Base-by-base conservation (phyloP, 1,284 basidiomycete species). In the Pterulicium gracile region DNA sequence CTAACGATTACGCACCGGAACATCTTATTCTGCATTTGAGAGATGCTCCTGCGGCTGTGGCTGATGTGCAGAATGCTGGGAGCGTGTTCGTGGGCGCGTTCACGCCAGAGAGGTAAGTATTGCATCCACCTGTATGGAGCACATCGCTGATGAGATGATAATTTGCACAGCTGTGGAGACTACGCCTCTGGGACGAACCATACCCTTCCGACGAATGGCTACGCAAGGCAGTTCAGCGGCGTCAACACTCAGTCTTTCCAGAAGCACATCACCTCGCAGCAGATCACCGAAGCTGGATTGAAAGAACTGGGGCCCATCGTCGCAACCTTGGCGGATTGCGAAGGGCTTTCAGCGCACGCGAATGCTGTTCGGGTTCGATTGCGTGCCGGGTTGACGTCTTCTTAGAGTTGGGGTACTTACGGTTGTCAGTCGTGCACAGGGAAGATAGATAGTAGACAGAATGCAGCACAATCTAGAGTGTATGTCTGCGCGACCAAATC, bases 101-200 rank as follows among this genome's bases (percentile, higher is more conserved):
- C 62, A 88, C 91, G 1, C 94, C 96, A 2, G 96, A 98, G 67
- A 93, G 89, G 89, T 92, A 58, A 47, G 71, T 53, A 12, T 21
- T 46, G 10, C 34, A 42, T 47, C 42, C 24, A 42, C 20, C 34
- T 36, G 42, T 40, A 39, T 44, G 44, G 32, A 55, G 43, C 12
- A 35, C n/a, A 34, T 39, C 3, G 41, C 12, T 47, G 14, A 15
- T 44, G 23, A 44, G 41, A 27, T 45, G 24, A 13, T 15, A 44
- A 46, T 47, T 51, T 12, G 49, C 47, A 24, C 22, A 94, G 90
- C 55, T 98, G 93, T 62, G 96, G 96, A 24, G 96, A 99, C 63
- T 98, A 98, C 58, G 96, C 96, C 2, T 94, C 90, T 0, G 96
- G 96, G 18, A 98, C 96, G 5, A 99, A 99, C 65, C 96, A 99